Conservation (phyloP, 345 rosid species). For the Hypericum androsaemum region DNA sequence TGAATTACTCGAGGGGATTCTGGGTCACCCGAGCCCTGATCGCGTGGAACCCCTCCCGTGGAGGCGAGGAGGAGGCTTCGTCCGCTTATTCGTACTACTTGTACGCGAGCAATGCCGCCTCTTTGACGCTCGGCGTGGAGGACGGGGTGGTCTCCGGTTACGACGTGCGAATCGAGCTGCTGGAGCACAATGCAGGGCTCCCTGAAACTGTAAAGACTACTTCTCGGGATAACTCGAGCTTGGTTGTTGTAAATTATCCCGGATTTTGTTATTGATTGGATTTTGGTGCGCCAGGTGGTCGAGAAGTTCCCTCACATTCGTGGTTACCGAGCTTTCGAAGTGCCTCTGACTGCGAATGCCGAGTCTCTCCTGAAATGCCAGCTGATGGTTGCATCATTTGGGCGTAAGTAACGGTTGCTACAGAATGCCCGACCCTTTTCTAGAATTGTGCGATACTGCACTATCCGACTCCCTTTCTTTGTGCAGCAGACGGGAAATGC, state of each 20-base stretch:
- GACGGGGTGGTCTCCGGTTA: constrained; percentile 45
- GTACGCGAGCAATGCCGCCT: constrained; percentile 55
- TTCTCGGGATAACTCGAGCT: not conserved
- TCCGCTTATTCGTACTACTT: constrained; percentile 56
- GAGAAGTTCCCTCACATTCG: constrained; percentile 78
- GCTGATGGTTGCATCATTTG: constrained; percentile 50
- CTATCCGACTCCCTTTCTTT: constrained; percentile 1
- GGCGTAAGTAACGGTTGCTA: constrained; percentile 26
- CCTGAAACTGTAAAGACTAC: constrained; percentile 31
- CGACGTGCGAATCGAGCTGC: constrained; percentile 50
- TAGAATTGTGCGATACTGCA: too few species aligned
- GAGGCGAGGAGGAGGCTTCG: constrained; percentile 31
- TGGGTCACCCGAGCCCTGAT: constrained; percentile 60
- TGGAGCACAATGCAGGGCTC: constrained; percentile 40
- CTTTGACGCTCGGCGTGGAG: constrained; percentile 42
- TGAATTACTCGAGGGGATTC: constrained; percentile 51
- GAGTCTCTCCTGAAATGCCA: constrained; percentile 66
- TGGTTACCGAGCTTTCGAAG: constrained; percentile 50
- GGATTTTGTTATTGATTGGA: not conserved
- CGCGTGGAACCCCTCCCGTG: constrained; percentile 43
- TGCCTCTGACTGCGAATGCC: constrained; percentile 42
- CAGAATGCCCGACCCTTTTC: not conserved
- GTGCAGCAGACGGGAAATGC: constrained; percentile 51
- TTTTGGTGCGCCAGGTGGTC: constrained; percentile 38
- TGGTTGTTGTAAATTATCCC: constrained; percentile 3